Evolutionary conservation across 1,284 basidiomycete genomes (phyloP).

Genomic region (Entoloma clypeatum): DNA sequence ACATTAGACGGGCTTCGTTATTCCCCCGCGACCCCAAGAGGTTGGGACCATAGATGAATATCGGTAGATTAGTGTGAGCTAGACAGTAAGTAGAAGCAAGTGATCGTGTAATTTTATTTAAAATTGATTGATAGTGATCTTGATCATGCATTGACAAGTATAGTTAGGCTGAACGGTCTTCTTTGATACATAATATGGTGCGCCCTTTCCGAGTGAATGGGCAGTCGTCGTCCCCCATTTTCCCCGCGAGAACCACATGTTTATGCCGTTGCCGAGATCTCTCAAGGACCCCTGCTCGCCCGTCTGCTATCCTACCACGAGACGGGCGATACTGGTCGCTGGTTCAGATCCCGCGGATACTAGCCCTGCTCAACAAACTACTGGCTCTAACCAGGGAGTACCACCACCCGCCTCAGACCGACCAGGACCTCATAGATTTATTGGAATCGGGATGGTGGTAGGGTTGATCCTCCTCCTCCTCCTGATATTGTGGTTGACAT

Average conservation of each 20-base stretch:
- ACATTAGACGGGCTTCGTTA: conserved; percentile 90
- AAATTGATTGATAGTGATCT: too few species aligned
- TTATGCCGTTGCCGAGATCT: too few species aligned
- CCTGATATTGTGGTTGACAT: conserved; percentile 28
- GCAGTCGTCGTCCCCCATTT: too few species aligned
- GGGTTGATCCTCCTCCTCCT: conserved; percentile 27
- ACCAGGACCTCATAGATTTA: conserved; percentile 38
- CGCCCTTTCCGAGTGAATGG: too few species aligned
- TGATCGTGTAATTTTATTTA: conserved; percentile 14
- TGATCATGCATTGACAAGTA: too few species aligned
- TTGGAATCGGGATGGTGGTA: conserved; percentile 40
- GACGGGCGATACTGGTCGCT: too few species aligned
- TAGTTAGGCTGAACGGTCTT: too few species aligned
- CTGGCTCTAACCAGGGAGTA: conserved; percentile 10
- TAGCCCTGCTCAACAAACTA: too few species aligned
- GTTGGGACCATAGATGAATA: conserved; percentile 55
- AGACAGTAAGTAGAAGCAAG: conserved; percentile 18
- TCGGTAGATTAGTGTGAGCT: conserved; percentile 9
- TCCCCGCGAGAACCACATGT: too few species aligned
- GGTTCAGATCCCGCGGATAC: conserved; percentile 21
- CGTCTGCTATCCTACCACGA: too few species aligned
- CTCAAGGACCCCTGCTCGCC: too few species aligned
- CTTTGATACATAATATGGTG: too few species aligned
- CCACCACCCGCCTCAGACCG: conserved; percentile 22
- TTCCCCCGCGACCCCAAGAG: conserved; percentile 95